phyloP scores from a whole-genome alignment of 1,284 basidiomycete species.

The Tilletia setariae region DNA sequence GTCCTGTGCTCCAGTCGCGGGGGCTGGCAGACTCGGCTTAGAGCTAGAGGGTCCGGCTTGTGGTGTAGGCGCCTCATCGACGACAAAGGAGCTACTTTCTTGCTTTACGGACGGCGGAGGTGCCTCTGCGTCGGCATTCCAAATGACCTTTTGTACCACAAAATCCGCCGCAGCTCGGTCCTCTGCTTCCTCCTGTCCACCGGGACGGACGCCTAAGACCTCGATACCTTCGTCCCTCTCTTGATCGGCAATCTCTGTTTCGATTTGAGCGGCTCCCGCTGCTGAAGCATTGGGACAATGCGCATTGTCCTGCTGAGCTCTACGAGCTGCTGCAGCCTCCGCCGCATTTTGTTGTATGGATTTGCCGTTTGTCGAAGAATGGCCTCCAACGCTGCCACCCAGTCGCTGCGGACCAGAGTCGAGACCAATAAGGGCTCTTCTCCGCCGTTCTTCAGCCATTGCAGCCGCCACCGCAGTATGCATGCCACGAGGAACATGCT shows the following conservation, averaged over 20 bases:
- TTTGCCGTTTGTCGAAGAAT: not conserved
- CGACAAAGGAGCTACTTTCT: not conserved
- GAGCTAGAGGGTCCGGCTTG: not conserved
- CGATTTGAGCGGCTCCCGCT: not conserved
- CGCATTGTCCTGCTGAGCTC: not conserved
- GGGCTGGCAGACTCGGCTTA: not conserved
- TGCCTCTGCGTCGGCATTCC: not conserved
- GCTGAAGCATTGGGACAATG: not conserved
- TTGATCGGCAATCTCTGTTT: not conserved
- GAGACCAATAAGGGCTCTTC: slow-evolving; percentile 1
- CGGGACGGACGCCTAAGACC: not conserved
- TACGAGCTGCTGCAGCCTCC: not conserved
- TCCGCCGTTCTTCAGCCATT: slow-evolving; percentile 8
- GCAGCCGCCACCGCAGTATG: not conserved
- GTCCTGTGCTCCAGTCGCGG: not conserved
- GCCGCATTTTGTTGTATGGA: not conserved
- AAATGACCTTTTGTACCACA: not conserved
- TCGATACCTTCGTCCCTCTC: slow-evolving; percentile 13
- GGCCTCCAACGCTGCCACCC: not conserved
- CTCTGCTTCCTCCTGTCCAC: slow-evolving; percentile 1
- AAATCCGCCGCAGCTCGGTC: slow-evolving; percentile 3
- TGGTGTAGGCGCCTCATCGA: too few relatives aligned
- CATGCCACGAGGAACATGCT: not conserved
- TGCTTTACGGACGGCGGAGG: not conserved
- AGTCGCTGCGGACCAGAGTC: not conserved